Evolutionary conservation across 306 rosid species (phyloP), one percentile per base, ranked within the genome.

Genomic region (Vigna reflexopilosa): DNA sequence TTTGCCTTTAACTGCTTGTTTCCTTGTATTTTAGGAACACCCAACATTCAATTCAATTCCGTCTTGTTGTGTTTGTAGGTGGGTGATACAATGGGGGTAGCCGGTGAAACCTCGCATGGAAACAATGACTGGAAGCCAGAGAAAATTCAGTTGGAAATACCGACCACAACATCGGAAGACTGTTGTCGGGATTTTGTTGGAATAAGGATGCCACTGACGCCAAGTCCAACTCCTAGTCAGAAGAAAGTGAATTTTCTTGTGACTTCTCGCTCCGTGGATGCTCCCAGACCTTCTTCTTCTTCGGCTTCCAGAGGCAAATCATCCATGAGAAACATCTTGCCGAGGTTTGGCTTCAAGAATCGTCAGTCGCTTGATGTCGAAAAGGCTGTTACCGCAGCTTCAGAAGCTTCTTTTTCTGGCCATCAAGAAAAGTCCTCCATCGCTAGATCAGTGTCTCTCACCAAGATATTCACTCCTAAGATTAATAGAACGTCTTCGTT

Each of bases 401-500:
- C 85, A 5, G 98, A 93, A 81, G 79, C 79, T 61, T 86, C 89
- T 17, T 80, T 77, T 80, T 55, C 91, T 40, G 90, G 77, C 50
- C 52, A 63, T 73, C 78, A 77, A 19, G 98, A 92, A 6, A 95
- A 87, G 88, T 67, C 87, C 84, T 61, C 89, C 32, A 89, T 89
- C 42, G 59, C 90, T n/a, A 89, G 92, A 80, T 89, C 99, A 61
- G 78, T 90, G 78, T 95, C 99, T 20, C 81, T 93, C 20, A 80
- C 89, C 10, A 95, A 87, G 71, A 85, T 95, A 5, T 93, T 95
- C 72, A 85, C 90, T 1, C 89, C 97, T 47, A 85, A 85, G 87
- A 88, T 89, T 74, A 91, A 91, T 79, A 85, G 95, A 72, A 88
- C 99, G 1, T 90, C 98, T 16, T 96, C 99, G 7, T 88, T 96